Evolutionary conservation across 2,329 filamentous ascomycete genomes (phyloP).

Genomic region (Cadophora gregata): DNA sequence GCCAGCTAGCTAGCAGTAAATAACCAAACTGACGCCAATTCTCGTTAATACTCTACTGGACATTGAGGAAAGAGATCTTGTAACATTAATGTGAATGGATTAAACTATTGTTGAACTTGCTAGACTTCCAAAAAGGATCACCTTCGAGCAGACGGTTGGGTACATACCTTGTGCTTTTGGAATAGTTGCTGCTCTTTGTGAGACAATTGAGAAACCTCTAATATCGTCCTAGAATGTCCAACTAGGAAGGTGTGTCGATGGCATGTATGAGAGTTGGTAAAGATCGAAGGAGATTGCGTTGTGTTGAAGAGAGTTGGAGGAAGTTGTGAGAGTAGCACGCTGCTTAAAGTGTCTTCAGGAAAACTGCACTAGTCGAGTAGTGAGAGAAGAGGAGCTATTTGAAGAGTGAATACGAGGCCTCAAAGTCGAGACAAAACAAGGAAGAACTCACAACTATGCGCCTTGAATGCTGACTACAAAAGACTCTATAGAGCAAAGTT

Average conservation of each 20-base stretch:
- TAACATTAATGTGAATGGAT: background rate
- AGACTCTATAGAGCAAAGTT: background rate
- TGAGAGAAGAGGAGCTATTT: background rate
- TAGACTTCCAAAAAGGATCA: background rate
- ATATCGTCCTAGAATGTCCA: background rate
- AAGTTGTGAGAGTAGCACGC: background rate
- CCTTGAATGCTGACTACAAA: background rate
- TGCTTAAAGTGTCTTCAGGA: background rate
- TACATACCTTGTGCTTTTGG: background rate
- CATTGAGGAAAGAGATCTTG: background rate
- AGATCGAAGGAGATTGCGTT: background rate
- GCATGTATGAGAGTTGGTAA: background rate
- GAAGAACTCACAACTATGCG: background rate
- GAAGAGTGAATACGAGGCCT: background rate
- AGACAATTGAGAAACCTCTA: background rate
- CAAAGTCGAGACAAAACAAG: background rate
- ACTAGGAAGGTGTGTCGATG: background rate
- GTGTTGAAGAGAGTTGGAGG: background rate
- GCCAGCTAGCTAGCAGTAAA: too few species aligned
- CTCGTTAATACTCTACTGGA: too few species aligned
- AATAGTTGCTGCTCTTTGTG: background rate
- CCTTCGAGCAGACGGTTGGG: background rate
- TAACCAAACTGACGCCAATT: too few species aligned
- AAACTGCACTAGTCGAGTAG: background rate
- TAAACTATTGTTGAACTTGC: background rate